These are phyloP conservation scores for Rubroshorea leprosula DNA, from an alignment of 345 rosid genomes.

Conservation along the genomic window DNA sequence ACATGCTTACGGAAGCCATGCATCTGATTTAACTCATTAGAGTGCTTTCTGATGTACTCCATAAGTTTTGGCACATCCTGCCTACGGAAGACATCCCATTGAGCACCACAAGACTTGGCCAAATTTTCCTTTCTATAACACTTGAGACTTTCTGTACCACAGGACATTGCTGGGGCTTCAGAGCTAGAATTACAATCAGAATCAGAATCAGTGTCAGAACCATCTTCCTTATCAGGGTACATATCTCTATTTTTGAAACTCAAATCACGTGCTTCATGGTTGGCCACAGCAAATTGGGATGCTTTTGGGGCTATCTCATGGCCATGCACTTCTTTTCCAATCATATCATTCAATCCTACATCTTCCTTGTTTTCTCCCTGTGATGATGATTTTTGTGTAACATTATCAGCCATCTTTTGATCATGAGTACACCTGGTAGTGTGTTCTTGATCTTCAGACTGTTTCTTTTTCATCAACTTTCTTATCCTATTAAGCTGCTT, in stretches of 20 bases:
- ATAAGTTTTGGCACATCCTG: constrained; percentile 81
- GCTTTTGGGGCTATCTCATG: constrained; percentile 29
- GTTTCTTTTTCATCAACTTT: constrained; percentile 59
- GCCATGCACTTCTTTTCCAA: constrained; percentile 27
- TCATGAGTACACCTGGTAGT: constrained; percentile 20
- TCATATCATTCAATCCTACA: constrained; percentile 22
- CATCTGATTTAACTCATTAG: constrained; percentile 41
- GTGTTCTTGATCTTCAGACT: constrained; percentile 30
- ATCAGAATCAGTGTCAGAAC: constrained; percentile 35
- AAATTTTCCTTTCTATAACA: constrained; percentile 26
- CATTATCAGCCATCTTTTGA: constrained; percentile 23
- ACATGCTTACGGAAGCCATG: constrained; percentile 42
- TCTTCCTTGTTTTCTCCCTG: constrained; percentile 30
- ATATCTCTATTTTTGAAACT: no score
- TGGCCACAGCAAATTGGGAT: constrained; percentile 36
- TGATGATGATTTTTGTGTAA: constrained; percentile 16
- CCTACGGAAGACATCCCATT: constrained; percentile 90
- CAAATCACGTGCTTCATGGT: constrained; percentile 18
- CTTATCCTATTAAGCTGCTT: constrained; percentile 74
- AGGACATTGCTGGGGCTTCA: constrained; percentile 22
- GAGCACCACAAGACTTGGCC: constrained; percentile 59
- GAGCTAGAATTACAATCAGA: constrained; percentile 44
- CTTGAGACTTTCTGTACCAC: constrained; percentile 26
- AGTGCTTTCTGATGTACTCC: constrained; percentile 65
- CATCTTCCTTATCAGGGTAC: constrained; percentile 28